A percentile compares a stretch with the other conserved stretches of the same genome.
Evolutionary conservation across 2,329 filamentous ascomycete genomes (phyloP).

Genomic region (Colletotrichum chlorophyti): DNA sequence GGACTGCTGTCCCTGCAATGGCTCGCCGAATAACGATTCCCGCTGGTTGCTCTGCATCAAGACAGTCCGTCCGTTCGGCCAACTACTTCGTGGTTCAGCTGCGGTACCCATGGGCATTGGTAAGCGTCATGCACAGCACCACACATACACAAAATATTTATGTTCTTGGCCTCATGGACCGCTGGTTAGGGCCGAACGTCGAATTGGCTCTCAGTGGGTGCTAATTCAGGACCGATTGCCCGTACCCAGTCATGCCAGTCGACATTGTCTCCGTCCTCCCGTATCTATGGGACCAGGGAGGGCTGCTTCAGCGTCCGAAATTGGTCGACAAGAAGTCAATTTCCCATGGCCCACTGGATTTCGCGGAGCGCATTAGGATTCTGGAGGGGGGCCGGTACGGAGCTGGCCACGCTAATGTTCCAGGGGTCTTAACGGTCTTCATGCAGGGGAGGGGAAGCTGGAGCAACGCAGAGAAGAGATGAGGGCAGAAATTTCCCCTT

Average conservation of each 20-base stretch:
- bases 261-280: conserved; percentile 9
- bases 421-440: conserved; percentile 13
- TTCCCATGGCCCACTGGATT: conserved; percentile 29
- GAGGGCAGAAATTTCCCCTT: conserved; percentile 5
- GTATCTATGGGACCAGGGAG: conserved; percentile 24
- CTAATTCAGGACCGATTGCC: conserved; percentile 19
- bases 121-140: neutral
- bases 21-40: neutral
- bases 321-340: conserved; percentile 21
- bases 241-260: conserved; percentile 16
- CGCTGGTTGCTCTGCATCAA: neutral
- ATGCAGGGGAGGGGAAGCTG: neutral
- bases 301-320: conserved; percentile 22
- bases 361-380: conserved; percentile 29
- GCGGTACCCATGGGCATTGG: neutral
- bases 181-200: conserved; percentile 6
- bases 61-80: too few relatives aligned
- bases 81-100: too few relatives aligned
- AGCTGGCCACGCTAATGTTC: conserved; percentile 6
- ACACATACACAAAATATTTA: neutral
- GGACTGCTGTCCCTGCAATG: neutral
- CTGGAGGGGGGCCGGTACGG: conserved; percentile 19
- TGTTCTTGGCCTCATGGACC: neutral
- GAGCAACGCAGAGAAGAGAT: neutral
- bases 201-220: conserved; percentile 5